A percentile compares a stretch with the other conserved stretches of the same genome.
Conservation (phyloP, 1,139 yeast genomes). For the Lodderomyces pseudojiufengensis region DNA sequence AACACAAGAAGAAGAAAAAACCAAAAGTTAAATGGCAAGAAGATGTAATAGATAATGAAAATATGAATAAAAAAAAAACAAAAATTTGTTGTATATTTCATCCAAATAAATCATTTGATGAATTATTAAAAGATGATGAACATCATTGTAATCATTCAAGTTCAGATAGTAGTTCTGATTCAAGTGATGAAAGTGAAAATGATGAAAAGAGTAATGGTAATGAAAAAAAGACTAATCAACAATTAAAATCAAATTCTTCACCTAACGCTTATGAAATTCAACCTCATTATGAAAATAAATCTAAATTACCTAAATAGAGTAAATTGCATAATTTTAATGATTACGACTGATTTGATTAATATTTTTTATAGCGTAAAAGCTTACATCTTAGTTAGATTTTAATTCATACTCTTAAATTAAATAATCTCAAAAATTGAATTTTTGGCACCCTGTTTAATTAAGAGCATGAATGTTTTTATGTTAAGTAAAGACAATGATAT, state of each 20-base stretch:
- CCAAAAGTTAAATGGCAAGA: slow-evolving; percentile 77
- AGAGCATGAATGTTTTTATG: too few relatives aligned
- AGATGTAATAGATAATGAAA: slow-evolving; percentile 85
- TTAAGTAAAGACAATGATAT: too few relatives aligned
- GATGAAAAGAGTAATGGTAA: slow-evolving; percentile 14
- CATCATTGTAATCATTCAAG: slow-evolving; percentile 19
- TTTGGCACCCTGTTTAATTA: too few relatives aligned
- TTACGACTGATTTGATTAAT: too few relatives aligned
- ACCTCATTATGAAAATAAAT: slow-evolving; percentile 52
- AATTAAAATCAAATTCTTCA: slow-evolving; percentile 8
- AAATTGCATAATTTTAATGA: too few relatives aligned
- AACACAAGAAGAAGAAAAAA: slow-evolving; percentile 21
- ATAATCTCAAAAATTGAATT: too few relatives aligned
- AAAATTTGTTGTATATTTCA: slow-evolving; percentile 96
- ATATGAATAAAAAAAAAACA: slow-evolving; percentile 80
- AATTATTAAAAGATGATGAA: slow-evolving; percentile 22
- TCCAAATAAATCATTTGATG: slow-evolving; percentile 73
- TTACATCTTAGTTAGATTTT: too few relatives aligned
- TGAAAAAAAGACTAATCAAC: slow-evolving; percentile 14
- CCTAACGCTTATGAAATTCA: slow-evolving; percentile 78
- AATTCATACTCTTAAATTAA: too few relatives aligned
- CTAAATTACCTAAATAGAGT: slow-evolving; percentile 8
- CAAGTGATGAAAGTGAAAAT: slow-evolving; percentile 25
- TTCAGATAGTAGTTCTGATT: slow-evolving; percentile 30
- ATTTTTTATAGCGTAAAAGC: too few relatives aligned